phyloP scores from a whole-genome alignment of 2,329 filamentous ascomycete genomes.

The Stromatinia cepivora region DNA sequence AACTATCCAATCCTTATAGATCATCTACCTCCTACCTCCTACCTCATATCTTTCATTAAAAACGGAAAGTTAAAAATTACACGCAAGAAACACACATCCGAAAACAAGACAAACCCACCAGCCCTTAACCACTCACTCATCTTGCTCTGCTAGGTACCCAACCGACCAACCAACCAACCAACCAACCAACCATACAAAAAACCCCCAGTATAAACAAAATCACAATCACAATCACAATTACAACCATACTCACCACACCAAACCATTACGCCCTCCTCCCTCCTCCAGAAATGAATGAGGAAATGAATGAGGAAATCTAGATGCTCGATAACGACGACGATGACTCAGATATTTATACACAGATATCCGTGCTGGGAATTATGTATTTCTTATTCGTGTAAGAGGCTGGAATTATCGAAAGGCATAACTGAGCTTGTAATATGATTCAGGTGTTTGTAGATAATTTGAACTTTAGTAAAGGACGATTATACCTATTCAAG shows the following conservation, averaged over 20 bases:
- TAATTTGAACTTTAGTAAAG: too few relatives aligned
- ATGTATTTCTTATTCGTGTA: not conserved
- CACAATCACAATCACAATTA: too few relatives aligned
- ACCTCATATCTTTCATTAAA: not conserved
- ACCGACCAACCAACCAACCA: too few relatives aligned
- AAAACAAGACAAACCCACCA: too few relatives aligned
- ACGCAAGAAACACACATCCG: too few relatives aligned
- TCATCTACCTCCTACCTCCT: not conserved
- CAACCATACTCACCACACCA: not conserved
- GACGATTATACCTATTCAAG: not conserved
- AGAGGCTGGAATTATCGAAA: not conserved
- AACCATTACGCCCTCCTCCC: not conserved
- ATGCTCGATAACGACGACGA: conserved; percentile 26
- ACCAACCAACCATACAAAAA: too few relatives aligned
- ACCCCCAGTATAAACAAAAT: not conserved
- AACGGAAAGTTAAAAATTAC: too few relatives aligned
- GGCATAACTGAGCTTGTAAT: not conserved
- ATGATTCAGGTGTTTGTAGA: not conserved
- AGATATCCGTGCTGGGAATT: not conserved
- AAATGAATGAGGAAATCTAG: too few relatives aligned
- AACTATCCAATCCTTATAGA: too few relatives aligned
- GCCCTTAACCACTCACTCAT: not conserved
- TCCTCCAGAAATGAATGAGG: conserved; percentile 11
- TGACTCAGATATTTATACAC: not conserved
- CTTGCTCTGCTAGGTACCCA: not conserved